These are phyloP conservation scores for Geotrichum citri-aurantii DNA, from an alignment of 1,139 yeast species.

Conservation along the genomic window DNA sequence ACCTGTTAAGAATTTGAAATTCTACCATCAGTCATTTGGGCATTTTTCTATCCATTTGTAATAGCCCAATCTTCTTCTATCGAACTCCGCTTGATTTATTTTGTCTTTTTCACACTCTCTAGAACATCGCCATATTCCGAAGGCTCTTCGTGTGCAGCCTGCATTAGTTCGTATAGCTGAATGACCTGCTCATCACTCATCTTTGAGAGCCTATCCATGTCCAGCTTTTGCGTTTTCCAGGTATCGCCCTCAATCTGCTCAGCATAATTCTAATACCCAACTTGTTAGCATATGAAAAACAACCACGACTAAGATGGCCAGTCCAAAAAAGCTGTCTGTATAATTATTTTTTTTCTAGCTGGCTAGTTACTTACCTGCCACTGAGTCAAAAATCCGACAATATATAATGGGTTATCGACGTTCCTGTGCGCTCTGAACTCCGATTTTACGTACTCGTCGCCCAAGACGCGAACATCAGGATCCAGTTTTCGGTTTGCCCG, in stretches of 20 bases:
- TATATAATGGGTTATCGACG: slow-evolving; percentile 84
- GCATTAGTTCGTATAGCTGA: slow-evolving; percentile 69
- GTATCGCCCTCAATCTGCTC: slow-evolving; percentile 63
- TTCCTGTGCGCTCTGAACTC: slow-evolving; percentile 84
- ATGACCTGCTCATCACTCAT: slow-evolving; percentile 89
- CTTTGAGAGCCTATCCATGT: slow-evolving; percentile 61
- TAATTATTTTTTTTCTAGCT: no score
- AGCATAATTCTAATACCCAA: slow-evolving; percentile 46
- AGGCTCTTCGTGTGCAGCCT: slow-evolving; percentile 45
- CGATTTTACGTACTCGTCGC: slow-evolving; percentile 82
- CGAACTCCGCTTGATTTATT: no score
- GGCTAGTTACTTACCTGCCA: slow-evolving; percentile 68
- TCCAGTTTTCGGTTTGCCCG: slow-evolving; percentile 64
- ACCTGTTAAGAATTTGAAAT: no score
- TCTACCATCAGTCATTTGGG: no score
- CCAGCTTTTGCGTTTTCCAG: slow-evolving; percentile 70
- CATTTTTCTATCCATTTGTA: no score
- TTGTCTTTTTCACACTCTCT: neutral
- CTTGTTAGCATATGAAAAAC: neutral
- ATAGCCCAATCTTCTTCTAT: no score
- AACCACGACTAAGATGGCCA: no score
- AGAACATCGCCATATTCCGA: slow-evolving; percentile 30
- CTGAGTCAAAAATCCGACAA: slow-evolving; percentile 84
- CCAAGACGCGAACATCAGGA: slow-evolving; percentile 62
- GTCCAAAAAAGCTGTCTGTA: no score